phyloP scores from a whole-genome alignment of 805 yeast genomes.

The Ogataea naganishii region DNA sequence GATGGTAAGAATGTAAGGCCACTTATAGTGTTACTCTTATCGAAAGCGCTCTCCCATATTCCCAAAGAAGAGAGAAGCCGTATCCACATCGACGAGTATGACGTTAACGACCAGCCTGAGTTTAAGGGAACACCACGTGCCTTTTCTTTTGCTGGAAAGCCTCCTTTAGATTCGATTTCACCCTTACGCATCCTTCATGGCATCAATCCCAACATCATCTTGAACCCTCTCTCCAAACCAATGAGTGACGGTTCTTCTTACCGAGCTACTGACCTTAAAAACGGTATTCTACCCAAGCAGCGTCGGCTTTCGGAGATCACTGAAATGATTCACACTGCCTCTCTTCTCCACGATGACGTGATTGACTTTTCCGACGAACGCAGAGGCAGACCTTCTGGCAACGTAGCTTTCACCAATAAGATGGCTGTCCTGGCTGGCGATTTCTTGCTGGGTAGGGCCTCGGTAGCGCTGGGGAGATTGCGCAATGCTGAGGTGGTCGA shows the following conservation, averaged over 20 bases:
- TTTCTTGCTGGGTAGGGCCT: constrained; percentile 89
- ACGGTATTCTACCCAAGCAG: constrained; percentile 90
- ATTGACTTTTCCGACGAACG: constrained; percentile 85
- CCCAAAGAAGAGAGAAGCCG: constrained; percentile 64
- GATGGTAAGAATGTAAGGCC: constrained; percentile 97
- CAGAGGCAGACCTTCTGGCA: constrained; percentile 86
- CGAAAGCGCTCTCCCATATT: constrained; percentile 71
- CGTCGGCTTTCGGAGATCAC: constrained; percentile 94
- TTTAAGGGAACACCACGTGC: constrained; percentile 48
- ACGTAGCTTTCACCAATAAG: constrained; percentile 88
- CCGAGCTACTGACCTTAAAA: constrained; percentile 38
- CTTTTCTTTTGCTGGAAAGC: constrained; percentile 50
- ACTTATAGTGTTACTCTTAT: constrained; percentile 70
- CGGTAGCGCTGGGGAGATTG: constrained; percentile 87
- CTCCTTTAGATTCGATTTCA: constrained; percentile 56
- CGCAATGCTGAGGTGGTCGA: constrained; percentile 98
- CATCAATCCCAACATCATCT: constrained; percentile 71
- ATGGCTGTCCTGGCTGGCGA: constrained; percentile 98
- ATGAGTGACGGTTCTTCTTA: constrained; percentile 60
- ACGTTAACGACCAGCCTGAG: constrained; percentile 59
- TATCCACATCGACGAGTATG: constrained; percentile 49
- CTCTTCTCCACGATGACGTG: constrained; percentile 92
- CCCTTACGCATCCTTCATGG: constrained; percentile 85
- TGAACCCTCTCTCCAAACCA: constrained; percentile 79
- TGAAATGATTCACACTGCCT: constrained; percentile 97